phyloP scores from a whole-genome alignment of 441 rosid species.

The Populus hybrid region DNA sequence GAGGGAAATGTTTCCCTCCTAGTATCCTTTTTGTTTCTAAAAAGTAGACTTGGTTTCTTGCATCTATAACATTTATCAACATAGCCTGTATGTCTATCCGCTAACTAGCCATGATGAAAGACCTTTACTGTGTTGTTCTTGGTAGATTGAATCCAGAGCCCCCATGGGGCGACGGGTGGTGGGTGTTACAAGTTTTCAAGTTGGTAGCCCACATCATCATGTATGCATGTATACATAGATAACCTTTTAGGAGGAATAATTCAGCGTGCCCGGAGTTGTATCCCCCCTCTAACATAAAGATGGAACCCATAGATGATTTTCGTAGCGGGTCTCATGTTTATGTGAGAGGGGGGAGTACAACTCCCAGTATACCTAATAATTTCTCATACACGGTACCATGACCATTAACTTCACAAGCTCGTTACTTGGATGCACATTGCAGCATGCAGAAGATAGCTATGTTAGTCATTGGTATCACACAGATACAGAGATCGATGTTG shows the following conservation, averaged over 20 bases:
- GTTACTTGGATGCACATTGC: too few relatives aligned
- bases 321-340: too few relatives aligned
- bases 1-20: not conserved
- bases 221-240: too few relatives aligned
- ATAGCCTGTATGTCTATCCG: not conserved
- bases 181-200: not conserved
- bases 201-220: not conserved
- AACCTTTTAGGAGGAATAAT: too few relatives aligned
- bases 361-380: too few relatives aligned
- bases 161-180: not conserved
- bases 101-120: not conserved
- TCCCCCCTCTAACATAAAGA: too few relatives aligned
- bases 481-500: not conserved
- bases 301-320: too few relatives aligned
- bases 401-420: too few relatives aligned
- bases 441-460: not conserved
- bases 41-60: not conserved
- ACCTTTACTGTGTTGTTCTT: not conserved
- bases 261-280: too few relatives aligned
- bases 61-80: not conserved
- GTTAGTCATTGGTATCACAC: not conserved
- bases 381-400: too few relatives aligned
- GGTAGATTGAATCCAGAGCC: not conserved
- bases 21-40: not conserved
- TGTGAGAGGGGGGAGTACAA: too few relatives aligned